Base-by-base conservation (phyloP, 306 rosid species). In the Vicia villosa region DNA sequence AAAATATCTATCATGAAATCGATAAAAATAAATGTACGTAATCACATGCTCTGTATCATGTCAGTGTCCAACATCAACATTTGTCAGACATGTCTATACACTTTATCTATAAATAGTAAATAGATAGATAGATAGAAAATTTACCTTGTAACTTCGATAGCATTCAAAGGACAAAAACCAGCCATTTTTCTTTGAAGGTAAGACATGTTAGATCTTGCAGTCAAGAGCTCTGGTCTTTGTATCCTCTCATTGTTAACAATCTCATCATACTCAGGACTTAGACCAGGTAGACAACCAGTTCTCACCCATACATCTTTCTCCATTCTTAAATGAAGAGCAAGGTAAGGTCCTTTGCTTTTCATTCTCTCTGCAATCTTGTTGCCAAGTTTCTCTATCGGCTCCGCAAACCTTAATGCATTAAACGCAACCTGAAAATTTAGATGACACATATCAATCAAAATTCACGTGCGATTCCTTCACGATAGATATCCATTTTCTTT, bases 271-370 rank as follows among this genome's bases (percentile, higher is more conserved):
- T 91, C 83, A 0, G 54, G 85, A 83, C 83, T 86, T 80, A 94
- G 62, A 63, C 97, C 96, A 1, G 99, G 99, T 51, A 91, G 87
- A 75, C 99, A 94, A 34, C 99, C 99, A 2, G 99, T 94, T 75
- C 99, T 94, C 69, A 94, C 97, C 99, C 99, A 94, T 8, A 94
- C 99, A 34, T 94, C 99, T 81, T 84, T 94, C 82, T 94, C 99
- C 97, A 94, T 89, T 76, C 99, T 74, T 26, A 94, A 79, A 81
- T 94, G 99, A 67, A 94, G 92, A 34, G 99, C 95, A 40, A 94
- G 88, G 79, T 91, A 94, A 0, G 97, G 99, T 22, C 99, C 99
- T 79, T 91, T 86, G 82, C 87, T 87, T 21, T 77, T 70, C 95
- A 91, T 94, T 69, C 99, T 87, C 83, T 80, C 91, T 0, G 91